Percentiles rank a stretch among this genome's conserved stretches.
These are phyloP conservation scores for Cicer bijugum DNA, from an alignment of 306 rosid species.

Conservation along the genomic window DNA sequence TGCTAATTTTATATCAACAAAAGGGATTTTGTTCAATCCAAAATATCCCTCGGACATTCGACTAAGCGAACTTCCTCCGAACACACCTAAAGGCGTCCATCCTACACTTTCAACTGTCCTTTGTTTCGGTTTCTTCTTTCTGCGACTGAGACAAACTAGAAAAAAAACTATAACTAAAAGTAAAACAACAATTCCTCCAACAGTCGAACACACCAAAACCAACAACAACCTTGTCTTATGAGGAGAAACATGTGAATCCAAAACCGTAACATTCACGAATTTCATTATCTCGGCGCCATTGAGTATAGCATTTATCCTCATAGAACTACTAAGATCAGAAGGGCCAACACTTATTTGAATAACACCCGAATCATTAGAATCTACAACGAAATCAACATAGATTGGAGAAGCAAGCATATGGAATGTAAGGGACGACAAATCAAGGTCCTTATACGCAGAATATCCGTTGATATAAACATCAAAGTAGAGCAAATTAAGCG, in stretches of 20 bases:
- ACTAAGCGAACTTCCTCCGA: constrained; percentile 79
- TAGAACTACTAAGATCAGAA: constrained; percentile 66
- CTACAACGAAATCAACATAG: constrained; percentile 73
- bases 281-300: constrained; percentile 94
- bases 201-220: constrained; percentile 65
- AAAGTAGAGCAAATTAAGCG: constrained; percentile 66
- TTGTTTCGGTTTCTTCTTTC: constrained; percentile 61
- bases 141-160: constrained; percentile 52
- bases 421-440: constrained; percentile 63
- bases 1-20: constrained; percentile 69
- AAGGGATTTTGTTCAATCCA: constrained; percentile 64
- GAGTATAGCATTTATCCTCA: constrained; percentile 68
- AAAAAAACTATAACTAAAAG: constrained; percentile 51
- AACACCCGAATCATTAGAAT: constrained; percentile 61
- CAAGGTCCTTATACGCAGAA: constrained; percentile 70
- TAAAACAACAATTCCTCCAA: constrained; percentile 66
- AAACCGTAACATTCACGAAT: constrained; percentile 51
- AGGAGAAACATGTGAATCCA: constrained; percentile 7
- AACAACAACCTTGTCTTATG: constrained; percentile 47
- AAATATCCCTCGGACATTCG: constrained; percentile 72
- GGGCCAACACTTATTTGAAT: constrained; percentile 77
- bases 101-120: constrained; percentile 61
- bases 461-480: constrained; percentile 72
- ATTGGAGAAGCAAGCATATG: constrained; percentile 70
- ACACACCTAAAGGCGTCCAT: constrained; percentile 76